Conservation (phyloP, 305 asterid species). For the Fraxinus xanthoxyloides region DNA sequence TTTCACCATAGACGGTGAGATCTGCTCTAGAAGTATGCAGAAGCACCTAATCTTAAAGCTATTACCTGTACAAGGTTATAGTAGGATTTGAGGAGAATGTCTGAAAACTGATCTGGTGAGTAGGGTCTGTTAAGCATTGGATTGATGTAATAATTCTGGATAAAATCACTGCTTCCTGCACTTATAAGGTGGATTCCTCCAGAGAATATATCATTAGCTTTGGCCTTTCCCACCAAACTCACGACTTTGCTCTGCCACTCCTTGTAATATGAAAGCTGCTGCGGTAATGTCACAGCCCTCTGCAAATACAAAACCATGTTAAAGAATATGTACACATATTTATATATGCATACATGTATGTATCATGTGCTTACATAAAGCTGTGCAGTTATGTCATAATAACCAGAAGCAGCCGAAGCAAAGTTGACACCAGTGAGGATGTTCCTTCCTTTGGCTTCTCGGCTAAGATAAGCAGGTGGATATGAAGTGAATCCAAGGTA, state of each 20-base stretch:
- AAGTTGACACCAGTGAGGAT: slow-evolving; percentile 71
- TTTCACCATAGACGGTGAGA: not conserved
- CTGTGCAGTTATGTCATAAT: slow-evolving; percentile 62
- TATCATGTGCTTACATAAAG: slow-evolving; percentile 45
- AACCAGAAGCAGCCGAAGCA: slow-evolving; percentile 91
- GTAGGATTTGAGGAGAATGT: slow-evolving; percentile 60
- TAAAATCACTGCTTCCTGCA: slow-evolving; percentile 88
- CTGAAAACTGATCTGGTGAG: slow-evolving; percentile 65
- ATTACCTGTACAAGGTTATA: slow-evolving; percentile 53
- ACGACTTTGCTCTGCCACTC: slow-evolving; percentile 71
- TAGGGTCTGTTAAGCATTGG: slow-evolving; percentile 54
- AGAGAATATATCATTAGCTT: slow-evolving; percentile 54
- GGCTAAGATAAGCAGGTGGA: slow-evolving; percentile 78
- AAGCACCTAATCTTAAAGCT: not conserved
- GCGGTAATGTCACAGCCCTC: slow-evolving; percentile 63
- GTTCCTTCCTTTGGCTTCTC: slow-evolving; percentile 51
- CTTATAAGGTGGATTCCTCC: slow-evolving; percentile 69
- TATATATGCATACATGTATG: not conserved
- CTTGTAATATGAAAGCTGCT: slow-evolving; percentile 59
- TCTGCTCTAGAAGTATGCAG: not conserved
- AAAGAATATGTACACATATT: not conserved
- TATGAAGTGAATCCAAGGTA: slow-evolving; percentile 72
- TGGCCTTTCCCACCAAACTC: slow-evolving; percentile 52
- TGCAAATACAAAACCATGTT: slow-evolving; percentile 31
- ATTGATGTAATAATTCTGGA: slow-evolving; percentile 79